These are phyloP conservation scores for Coemansia umbellata DNA, from an alignment of 192 early-diverging fungal genomes.

Conservation along the genomic window DNA sequence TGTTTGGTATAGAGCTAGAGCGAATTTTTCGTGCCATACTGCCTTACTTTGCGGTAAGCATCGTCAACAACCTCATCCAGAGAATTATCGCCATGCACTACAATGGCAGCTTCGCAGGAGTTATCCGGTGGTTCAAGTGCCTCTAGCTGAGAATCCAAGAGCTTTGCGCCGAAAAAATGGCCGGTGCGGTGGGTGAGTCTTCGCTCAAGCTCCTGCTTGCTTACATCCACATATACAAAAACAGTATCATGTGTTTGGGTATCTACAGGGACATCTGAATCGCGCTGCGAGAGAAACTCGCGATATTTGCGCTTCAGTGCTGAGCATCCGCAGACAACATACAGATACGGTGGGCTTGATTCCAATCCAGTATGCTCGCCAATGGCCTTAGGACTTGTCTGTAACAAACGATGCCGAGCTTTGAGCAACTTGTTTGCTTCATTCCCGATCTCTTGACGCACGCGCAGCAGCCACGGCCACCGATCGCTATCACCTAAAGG, in stretches of 20 bases:
- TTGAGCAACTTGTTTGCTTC: slow-evolving; percentile 16
- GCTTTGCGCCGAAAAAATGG: slow-evolving; percentile 55
- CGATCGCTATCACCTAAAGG: slow-evolving; percentile 64
- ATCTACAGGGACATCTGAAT: slow-evolving; percentile 9
- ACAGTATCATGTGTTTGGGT: slow-evolving; percentile 28
- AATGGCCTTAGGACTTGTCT: not conserved
- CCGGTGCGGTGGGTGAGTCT: slow-evolving; percentile 50
- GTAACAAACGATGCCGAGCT: not conserved
- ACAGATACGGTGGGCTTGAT: slow-evolving; percentile 4
- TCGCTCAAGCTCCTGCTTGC: slow-evolving; percentile 37
- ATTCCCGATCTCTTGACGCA: slow-evolving; percentile 45
- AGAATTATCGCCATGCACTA: slow-evolving; percentile 18
- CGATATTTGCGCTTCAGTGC: slow-evolving; percentile 59
- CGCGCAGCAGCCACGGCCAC: slow-evolving; percentile 57
- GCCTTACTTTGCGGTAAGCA: slow-evolving; percentile 2
- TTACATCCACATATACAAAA: slow-evolving; percentile 61
- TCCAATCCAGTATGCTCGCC: not conserved
- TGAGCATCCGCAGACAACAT: slow-evolving; percentile 64
- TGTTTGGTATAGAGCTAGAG: not conserved
- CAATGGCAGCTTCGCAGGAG: slow-evolving; percentile 30
- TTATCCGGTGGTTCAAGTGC: slow-evolving; percentile 53
- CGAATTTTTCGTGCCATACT: slow-evolving; percentile 10
- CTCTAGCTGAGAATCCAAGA: slow-evolving; percentile 62
- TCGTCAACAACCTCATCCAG: slow-evolving; percentile 16
- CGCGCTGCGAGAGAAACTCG: slow-evolving; percentile 53